Base-by-base conservation (phyloP, 2,329 filamentous ascomycete genomes). In the Aphanocladium album region DNA sequence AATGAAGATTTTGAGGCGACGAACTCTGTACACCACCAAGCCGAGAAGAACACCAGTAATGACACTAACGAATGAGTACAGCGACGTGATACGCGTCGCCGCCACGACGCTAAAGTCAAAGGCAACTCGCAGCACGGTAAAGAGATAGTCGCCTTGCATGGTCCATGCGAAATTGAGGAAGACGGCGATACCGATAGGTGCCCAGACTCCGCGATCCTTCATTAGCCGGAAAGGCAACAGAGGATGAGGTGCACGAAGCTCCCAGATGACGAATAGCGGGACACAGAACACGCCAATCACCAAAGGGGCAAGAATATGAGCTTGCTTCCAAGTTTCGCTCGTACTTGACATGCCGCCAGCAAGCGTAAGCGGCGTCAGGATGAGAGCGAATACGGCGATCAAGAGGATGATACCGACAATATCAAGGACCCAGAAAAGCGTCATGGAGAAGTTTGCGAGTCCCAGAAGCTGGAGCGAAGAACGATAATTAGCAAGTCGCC, bases 161-260 rank as follows among this genome's bases (percentile, higher is more conserved):
- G 80, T 80, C 84, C 83, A 88, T n/a, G 80, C 71, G 66, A 81
- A 83, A 73, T 82, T 84, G 66, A 84, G 75, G 66, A 81, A 71
- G 50, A 77, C 63, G 7, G 79, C 84, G 41, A 89, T 85, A 3
- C 82, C 84, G 33, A 89, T 71, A 3, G 85, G 79, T 3, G 77
- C 83, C 83, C 85, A 88, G 23, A 88, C 80, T n/a, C 78, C 79
- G 27, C 86, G 83, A 67, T 89, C 84, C 70, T 81, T 84, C 66
- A 89, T 76, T 2, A 87, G 75, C 59, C 74, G 59, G 72, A 88
- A 87, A 2, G 86, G 86, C 1, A 87, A 72, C 65, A 88, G 79
- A 71, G 85, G 73, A 61, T 79, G 76, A 76, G 77, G 64, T 65
- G 79, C 71, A 70, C 77, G 62, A 67, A 79, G 63, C 61, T 83